phyloP scores from a whole-genome alignment of 1,139 yeast species.

The Blastobotrys serpentis region DNA sequence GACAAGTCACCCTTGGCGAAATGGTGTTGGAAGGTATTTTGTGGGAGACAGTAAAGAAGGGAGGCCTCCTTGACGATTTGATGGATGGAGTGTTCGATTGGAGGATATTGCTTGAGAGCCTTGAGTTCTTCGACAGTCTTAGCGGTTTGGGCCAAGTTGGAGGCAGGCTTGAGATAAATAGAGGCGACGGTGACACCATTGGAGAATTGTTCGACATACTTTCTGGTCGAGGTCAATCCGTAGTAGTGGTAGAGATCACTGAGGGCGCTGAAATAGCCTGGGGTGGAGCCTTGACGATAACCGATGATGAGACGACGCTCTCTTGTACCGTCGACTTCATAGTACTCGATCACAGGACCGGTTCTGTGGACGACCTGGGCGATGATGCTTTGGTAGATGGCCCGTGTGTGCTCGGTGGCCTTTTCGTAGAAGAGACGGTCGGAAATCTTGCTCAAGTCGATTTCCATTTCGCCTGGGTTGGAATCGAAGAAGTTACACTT shows the following conservation, averaged over 20 bases:
- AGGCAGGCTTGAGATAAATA: slow-evolving; percentile 68
- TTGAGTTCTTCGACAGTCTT: slow-evolving; percentile 38
- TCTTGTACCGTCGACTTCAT: slow-evolving; percentile 70
- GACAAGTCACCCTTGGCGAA: slow-evolving; percentile 79
- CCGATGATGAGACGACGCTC: slow-evolving; percentile 90
- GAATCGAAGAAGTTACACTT: slow-evolving; percentile 59
- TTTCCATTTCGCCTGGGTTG: slow-evolving; percentile 41
- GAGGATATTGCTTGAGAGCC: slow-evolving; percentile 42
- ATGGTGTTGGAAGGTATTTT: slow-evolving; percentile 72
- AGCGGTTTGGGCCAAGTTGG: slow-evolving; percentile 40
- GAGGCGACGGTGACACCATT: slow-evolving; percentile 87
- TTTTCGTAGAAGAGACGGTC: slow-evolving; percentile 78
- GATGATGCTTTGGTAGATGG: slow-evolving; percentile 71
- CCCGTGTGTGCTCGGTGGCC: slow-evolving; percentile 77
- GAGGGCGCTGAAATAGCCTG: slow-evolving; percentile 85
- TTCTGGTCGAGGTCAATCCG: slow-evolving; percentile 79
- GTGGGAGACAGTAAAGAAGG: slow-evolving; percentile 85
- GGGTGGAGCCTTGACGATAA: slow-evolving; percentile 78
- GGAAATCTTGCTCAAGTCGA: slow-evolving; percentile 64
- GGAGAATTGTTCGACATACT: slow-evolving; percentile 90
- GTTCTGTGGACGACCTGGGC: slow-evolving; percentile 68
- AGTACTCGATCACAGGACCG: slow-evolving; percentile 92
- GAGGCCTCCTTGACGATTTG: slow-evolving; percentile 96
- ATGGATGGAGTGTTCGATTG: slow-evolving; percentile 70
- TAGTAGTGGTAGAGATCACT: slow-evolving; percentile 88